These are phyloP conservation scores for Pythium phragmiticola DNA, from an alignment of 352 stramenopile species.

Conservation along the genomic window DNA sequence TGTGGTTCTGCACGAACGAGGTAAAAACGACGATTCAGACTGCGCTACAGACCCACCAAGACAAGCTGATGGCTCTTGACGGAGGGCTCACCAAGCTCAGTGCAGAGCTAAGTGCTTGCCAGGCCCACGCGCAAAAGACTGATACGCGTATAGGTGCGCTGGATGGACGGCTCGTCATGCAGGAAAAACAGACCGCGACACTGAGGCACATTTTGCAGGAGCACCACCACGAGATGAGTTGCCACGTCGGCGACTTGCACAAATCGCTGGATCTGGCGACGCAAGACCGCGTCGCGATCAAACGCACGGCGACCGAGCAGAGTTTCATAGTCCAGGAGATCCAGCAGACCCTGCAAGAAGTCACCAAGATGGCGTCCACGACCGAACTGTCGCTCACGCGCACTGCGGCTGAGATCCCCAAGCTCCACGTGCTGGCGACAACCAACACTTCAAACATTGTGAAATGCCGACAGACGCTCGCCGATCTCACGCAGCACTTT, in stretches of 20 bases:
- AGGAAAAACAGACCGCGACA: conserved; percentile 47
- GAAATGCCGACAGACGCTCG: conserved; percentile 42
- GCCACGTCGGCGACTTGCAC: conserved; percentile 30
- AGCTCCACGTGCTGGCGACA: conserved; percentile 40
- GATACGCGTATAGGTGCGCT: conserved; percentile 39
- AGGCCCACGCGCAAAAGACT: conserved; percentile 30
- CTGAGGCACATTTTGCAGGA: conserved; percentile 38
- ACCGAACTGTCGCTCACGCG: conserved; percentile 43
- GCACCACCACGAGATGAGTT: conserved; percentile 43
- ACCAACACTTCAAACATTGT: conserved; percentile 43
- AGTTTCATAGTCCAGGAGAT: conserved; percentile 45
- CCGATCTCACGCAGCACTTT: conserved; percentile 33
- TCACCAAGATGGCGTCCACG: conserved; percentile 39
- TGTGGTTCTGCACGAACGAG: conserved; percentile 32
- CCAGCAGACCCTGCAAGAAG: conserved; percentile 46
- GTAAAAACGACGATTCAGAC: conserved; percentile 29
- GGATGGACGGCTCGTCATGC: conserved; percentile 37
- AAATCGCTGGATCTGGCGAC: conserved; percentile 32
- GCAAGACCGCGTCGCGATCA: conserved; percentile 41
- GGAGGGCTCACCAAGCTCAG: conserved; percentile 25
- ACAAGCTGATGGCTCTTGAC: conserved; percentile 36
- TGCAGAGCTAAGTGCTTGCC: conserved; percentile 34
- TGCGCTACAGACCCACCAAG: conserved; percentile 33
- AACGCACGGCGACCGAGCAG: conserved; percentile 34
- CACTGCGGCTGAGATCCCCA: conserved; percentile 48